phyloP scores from a whole-genome alignment of 176 grass and related monocot genomes.

The Sorghum bicolor region DNA sequence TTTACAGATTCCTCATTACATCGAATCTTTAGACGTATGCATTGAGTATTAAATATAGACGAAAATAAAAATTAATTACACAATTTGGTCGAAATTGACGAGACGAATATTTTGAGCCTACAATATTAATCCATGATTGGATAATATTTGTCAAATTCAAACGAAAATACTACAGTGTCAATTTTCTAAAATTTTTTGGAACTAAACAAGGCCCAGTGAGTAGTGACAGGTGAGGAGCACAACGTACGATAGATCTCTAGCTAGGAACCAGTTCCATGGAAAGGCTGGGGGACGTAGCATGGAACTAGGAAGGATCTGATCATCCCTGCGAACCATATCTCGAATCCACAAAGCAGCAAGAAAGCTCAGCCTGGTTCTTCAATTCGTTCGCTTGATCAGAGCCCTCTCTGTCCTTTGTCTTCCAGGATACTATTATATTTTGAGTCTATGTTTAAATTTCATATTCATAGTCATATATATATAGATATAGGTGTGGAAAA shows the following conservation, averaged over 20 bases:
- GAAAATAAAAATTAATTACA: too few species aligned
- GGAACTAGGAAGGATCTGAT: slow-evolving; percentile 17
- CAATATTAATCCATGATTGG: too few species aligned
- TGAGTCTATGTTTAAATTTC: background rate
- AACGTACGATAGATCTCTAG: background rate
- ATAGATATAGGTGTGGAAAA: background rate
- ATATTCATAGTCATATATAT: background rate
- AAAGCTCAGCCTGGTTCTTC: background rate
- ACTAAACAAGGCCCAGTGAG: too few species aligned
- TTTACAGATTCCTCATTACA: too few species aligned
- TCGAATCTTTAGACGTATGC: too few species aligned
- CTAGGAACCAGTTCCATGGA: slow-evolving; percentile 17
- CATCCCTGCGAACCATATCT: slow-evolving; percentile 26
- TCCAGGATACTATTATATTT: background rate
- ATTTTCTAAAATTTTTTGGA: too few species aligned
- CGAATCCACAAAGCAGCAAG: slow-evolving; percentile 10
- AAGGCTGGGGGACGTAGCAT: background rate
- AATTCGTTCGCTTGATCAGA: background rate
- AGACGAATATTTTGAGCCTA: too few species aligned
- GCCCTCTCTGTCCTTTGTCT: background rate
- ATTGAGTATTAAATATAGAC: too few species aligned
- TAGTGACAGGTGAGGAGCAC: background rate
- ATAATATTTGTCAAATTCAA: too few species aligned
- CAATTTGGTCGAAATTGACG: too few species aligned
- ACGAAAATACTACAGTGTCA: too few species aligned